These are phyloP conservation scores for Amanita muscaria DNA, from an alignment of 768 basidiomycete species.

Conservation along the genomic window DNA sequence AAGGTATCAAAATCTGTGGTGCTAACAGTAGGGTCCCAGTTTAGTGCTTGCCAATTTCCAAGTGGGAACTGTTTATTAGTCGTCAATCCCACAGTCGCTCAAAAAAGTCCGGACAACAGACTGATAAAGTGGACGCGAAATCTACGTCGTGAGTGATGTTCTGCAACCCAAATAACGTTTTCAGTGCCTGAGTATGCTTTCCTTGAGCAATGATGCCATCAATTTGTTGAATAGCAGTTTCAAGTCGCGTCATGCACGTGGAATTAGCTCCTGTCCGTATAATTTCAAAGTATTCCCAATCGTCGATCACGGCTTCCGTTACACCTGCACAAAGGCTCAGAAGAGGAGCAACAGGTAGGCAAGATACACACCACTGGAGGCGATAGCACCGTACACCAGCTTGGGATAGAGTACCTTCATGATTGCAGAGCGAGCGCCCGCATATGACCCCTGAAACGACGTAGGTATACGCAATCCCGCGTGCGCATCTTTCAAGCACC, in stretches of 20 bases:
- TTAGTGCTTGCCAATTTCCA: conserved; percentile 71
- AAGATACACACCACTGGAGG: conserved; percentile 58
- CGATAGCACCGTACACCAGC: conserved; percentile 83
- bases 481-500: neutral
- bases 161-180: conserved; percentile 68
- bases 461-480: neutral
- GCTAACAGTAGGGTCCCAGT: conserved; percentile 74
- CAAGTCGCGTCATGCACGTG: conserved; percentile 49
- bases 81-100: neutral
- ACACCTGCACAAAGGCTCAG: conserved; percentile 45
- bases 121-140: conserved; percentile 62
- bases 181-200: conserved; percentile 42
- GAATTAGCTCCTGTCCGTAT: conserved; percentile 62
- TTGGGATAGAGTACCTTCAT: conserved; percentile 84
- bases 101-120: conserved; percentile 20
- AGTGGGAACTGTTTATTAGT: conserved; percentile 42
- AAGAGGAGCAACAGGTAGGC: conserved; percentile 4
- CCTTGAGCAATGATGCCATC: conserved; percentile 50
- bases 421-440: conserved; percentile 88
- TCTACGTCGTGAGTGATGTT: conserved; percentile 67
- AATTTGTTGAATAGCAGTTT: conserved; percentile 48
- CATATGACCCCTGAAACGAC: conserved; percentile 65
- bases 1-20: conserved; percentile 61
- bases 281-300: conserved; percentile 87
- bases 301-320: conserved; percentile 72